phyloP scores from a whole-genome alignment of 257 asterid species.

The Primulina huaijiensis region DNA sequence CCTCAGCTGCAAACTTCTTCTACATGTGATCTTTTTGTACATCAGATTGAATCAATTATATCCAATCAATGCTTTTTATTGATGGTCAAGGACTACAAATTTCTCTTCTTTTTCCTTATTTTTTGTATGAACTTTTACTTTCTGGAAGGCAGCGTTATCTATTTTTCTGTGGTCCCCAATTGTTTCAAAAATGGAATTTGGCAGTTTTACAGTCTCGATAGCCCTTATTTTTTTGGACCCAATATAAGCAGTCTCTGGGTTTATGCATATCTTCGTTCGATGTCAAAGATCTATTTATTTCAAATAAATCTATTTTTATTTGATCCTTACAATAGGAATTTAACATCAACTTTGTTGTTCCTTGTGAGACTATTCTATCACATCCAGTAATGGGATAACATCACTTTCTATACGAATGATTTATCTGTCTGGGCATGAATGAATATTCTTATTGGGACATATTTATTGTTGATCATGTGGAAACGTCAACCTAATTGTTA shows the following conservation, averaged over 20 bases:
- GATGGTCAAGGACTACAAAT: too few species aligned
- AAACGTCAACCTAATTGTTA: background rate
- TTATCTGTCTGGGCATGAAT: too few species aligned
- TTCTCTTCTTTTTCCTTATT: background rate
- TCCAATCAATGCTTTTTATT: background rate
- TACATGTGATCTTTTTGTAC: background rate
- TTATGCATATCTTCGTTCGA: background rate
- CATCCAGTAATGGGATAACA: background rate
- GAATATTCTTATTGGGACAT: background rate
- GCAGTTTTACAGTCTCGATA: background rate
- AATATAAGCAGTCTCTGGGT: background rate
- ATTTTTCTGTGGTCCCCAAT: background rate
- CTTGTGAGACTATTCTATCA: background rate
- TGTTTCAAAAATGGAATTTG: background rate
- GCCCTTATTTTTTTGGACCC: background rate
- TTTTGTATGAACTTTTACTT: background rate
- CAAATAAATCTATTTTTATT: too few species aligned
- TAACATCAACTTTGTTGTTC: background rate
- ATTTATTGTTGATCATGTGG: background rate
- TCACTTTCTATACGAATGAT: background rate
- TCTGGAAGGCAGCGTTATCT: background rate
- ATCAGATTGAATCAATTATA: background rate
- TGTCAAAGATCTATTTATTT: background rate
- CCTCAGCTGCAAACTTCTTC: background rate
- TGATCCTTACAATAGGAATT: background rate